Percentiles rank a stretch among this genome's conserved stretches.
Conservation (phyloP, 441 rosid species). For the Pelargonium australe region DNA sequence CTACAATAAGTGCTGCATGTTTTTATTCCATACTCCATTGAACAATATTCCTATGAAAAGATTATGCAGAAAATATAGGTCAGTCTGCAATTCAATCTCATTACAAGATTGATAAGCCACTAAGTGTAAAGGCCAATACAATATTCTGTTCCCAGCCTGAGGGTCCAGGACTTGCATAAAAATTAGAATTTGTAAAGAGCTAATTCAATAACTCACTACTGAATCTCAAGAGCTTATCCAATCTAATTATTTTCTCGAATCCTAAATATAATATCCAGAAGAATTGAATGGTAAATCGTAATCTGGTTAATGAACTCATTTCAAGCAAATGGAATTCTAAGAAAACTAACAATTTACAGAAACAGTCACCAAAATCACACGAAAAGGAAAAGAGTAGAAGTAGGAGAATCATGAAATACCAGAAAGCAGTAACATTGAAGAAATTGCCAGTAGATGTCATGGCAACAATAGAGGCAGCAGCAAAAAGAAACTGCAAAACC, state of each 20-base stretch:
- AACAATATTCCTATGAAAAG: too few species aligned
- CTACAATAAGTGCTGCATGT: too few species aligned
- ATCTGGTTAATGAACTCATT: neutral
- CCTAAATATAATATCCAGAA: neutral
- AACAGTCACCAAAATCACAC: neutral
- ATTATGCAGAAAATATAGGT: too few species aligned
- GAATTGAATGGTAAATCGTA: neutral
- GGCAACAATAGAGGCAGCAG: constrained; percentile 65
- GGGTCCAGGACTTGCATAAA: too few species aligned
- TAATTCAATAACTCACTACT: too few species aligned
- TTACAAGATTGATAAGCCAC: too few species aligned
- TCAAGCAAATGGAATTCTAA: neutral
- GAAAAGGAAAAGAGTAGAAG: neutral
- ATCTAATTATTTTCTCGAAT: neutral
- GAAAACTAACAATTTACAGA: neutral
- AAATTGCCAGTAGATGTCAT: constrained; percentile 56
- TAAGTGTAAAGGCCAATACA: too few species aligned
- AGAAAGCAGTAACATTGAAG: constrained; percentile 68
- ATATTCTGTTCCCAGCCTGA: too few species aligned
- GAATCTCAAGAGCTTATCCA: neutral
- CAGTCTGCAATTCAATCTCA: too few species aligned
- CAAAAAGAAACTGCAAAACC: constrained; percentile 61
- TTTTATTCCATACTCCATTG: too few species aligned
- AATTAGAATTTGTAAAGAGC: too few species aligned
- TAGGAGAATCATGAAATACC: constrained; percentile 33